Base-by-base conservation (phyloP, 148 eudicot species). In the Heliamphora exappendiculata region DNA sequence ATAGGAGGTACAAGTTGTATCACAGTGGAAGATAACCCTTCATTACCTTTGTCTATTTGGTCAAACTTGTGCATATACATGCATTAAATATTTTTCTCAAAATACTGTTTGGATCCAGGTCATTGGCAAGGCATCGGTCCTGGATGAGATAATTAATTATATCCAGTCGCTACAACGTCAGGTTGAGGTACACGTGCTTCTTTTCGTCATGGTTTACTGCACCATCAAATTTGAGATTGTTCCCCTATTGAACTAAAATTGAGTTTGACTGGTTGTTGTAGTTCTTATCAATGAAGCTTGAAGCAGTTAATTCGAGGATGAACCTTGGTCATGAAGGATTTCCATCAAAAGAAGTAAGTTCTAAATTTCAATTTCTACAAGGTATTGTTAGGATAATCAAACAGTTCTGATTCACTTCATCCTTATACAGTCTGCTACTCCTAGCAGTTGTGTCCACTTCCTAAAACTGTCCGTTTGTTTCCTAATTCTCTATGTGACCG, bases 121-220 rank as follows among this genome's bases (percentile, higher is more conserved):
- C 72, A 90, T 90, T 81, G 98, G 97, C 50, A 94, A 94, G 84
- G 93, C 97, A 76, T 78, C 88, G 62, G 97, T 94, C 41, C 98
- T 94, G 60, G 97, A 94, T 83, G 98, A 94, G 84, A 94, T 92
- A 67, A 94, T 92, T 70, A 94, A 94, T 84, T 94, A 94, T 76
- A 86, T 94, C 51, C 98, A 94, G 68, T 92, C 98, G 62, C 87
- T 94, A 81, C 97, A 94, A 36, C 92, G 83, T 50, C 98, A 94
- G 85, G 97, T 94, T 71, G 98, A 94, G 96, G 98, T 94, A 86
- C 44, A 50, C 33, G 29, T 57, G 39, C 51, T 74, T 62, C 70
- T 62, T 41, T 55, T 76, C 2, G 47, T 45, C 39, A 47, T 67
- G 37, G 9, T 70, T 34, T 71, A 58, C 58, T 62, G 36, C 67